phyloP scores from a whole-genome alignment of 257 asterid genomes.

The Capsicum chinense region DNA sequence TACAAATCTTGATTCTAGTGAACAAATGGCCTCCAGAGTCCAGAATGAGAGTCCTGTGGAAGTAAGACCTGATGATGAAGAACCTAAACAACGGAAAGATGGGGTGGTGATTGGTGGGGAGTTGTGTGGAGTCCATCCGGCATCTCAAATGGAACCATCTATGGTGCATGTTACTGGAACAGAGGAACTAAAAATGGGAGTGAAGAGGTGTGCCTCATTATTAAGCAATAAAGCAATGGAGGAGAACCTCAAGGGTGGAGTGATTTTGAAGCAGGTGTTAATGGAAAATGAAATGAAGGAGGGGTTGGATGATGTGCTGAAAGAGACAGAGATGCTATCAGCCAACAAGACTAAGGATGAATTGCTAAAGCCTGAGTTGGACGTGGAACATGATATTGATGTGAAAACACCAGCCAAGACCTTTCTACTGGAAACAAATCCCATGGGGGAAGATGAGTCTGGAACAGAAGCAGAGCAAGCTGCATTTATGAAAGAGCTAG shows the following conservation, averaged over 20 bases:
- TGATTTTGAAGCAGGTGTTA: conserved; percentile 12
- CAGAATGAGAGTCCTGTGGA: conserved; percentile 24
- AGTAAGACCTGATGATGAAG: conserved; percentile 38
- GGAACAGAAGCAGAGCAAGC: conserved; percentile 84
- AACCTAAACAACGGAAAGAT: conserved; percentile 33
- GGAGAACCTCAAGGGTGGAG: conserved; percentile 21
- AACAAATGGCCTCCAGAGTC: conserved; percentile 26
- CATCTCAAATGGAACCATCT: conserved; percentile 15
- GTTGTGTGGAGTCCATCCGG: conserved; percentile 24
- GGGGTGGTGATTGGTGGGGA: conserved; percentile 39
- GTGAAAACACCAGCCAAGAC: conserved; percentile 49
- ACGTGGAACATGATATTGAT: conserved; percentile 37
- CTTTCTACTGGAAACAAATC: conserved; percentile 60
- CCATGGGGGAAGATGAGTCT: conserved; percentile 58
- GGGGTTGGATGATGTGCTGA: conserved; percentile 35
- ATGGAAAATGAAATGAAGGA: conserved; percentile 34
- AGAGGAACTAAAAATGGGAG: conserved; percentile 38
- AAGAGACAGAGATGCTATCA: conserved; percentile 41
- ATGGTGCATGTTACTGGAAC: conserved; percentile 34
- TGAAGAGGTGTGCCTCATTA: conserved; percentile 33
- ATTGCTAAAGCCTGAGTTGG: conserved; percentile 37
- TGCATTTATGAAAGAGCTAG: conserved; percentile 77
- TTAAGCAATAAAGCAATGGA: conserved; percentile 28
- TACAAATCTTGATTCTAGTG: conserved; percentile 19
- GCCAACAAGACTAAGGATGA: conserved; percentile 39